A percentile compares a stretch with the other conserved stretches of the same genome.
These are phyloP conservation scores for Globisporangium mamillatum DNA, from an alignment of 352 stramenopile genomes.

Conservation along the genomic window DNA sequence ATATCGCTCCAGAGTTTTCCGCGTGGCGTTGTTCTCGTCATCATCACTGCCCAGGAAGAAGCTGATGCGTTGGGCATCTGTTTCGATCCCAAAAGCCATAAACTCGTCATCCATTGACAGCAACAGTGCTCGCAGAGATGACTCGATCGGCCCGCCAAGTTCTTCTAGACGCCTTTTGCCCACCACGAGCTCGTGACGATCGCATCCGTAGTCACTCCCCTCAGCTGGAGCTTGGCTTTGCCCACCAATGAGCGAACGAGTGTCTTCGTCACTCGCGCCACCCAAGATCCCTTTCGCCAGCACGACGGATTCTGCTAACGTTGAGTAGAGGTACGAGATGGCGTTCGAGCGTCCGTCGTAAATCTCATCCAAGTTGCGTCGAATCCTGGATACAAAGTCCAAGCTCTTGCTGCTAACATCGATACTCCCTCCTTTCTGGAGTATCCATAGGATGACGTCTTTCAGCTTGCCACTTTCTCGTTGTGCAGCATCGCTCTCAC, in stretches of 20 bases:
- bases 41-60: conserved; percentile 69
- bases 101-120: conserved; percentile 68
- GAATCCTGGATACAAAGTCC: conserved; percentile 23
- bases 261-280: conserved; percentile 14
- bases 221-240: conserved; percentile 19
- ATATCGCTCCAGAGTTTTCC: conserved; percentile 56
- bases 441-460: conserved; percentile 32
- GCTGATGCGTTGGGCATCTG: conserved; percentile 48
- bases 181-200: conserved; percentile 28
- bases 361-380: conserved; percentile 38
- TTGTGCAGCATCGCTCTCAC: neutral
- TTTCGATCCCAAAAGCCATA: conserved; percentile 73
- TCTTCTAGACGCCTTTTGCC: conserved; percentile 32
- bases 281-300: conserved; percentile 31
- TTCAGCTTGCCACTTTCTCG: conserved; percentile 19
- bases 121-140: conserved; percentile 43
- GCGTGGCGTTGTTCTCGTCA: conserved; percentile 31
- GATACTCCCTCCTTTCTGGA: conserved; percentile 39
- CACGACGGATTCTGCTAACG: conserved; percentile 45
- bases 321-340: conserved; percentile 36
- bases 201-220: conserved; percentile 23
- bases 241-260: conserved; percentile 1
- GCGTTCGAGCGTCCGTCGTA: conserved; percentile 38
- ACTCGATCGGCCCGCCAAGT: conserved; percentile 41
- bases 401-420: conserved; percentile 44